Evolutionary conservation across 305 asterid genomes (phyloP), one percentile per base, ranked within the genome.

Genomic region (Solanum hybrid): DNA sequence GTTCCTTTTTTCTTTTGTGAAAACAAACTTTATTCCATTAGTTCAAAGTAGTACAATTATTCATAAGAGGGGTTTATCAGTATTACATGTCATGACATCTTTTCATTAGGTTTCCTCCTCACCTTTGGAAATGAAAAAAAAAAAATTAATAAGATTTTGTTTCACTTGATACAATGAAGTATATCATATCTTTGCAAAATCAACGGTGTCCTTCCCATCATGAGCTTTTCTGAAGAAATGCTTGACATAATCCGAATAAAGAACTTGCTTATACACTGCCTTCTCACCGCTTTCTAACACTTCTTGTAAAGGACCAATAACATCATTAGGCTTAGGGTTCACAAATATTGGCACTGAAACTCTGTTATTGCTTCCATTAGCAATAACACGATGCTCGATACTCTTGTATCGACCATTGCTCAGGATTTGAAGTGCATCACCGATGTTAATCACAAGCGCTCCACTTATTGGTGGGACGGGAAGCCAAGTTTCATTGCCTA

Each of bases 361-460:
- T 72, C 90, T 88, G 75, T 66, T 88, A 13, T 27, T 81, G 71
- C 26, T 13, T 29, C 71, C 87, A 82, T 88, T 88, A 36, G 90
- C 88, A 81, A 60, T 27, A 66, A 79, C 90, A 17, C 88, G 88
- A 79, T 82, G 88, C 56, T 81, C 82, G 42, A 88, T 72, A 60
- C 88, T 88, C 78, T 69, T 88, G 86, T 88, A 88, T 82, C 88
- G 64, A 69, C 84, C 90, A 69, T 88, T 88, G 36, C 90, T 88
- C 34, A 81, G 36, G 7, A 88, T 88, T 75, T 88, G 87, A 26
- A 88, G 90, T 38, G 90, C 88, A 81, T 88, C 90, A 6, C 90
- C 90, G 3, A 88, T n/a, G 36, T 88, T 88, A 81, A 88, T 81
- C 38, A 88, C 88, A 17, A 88, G 88, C 7, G 90, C 77, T 88